Conservation (phyloP, 306 rosid species). For the Medicago arabica region DNA sequence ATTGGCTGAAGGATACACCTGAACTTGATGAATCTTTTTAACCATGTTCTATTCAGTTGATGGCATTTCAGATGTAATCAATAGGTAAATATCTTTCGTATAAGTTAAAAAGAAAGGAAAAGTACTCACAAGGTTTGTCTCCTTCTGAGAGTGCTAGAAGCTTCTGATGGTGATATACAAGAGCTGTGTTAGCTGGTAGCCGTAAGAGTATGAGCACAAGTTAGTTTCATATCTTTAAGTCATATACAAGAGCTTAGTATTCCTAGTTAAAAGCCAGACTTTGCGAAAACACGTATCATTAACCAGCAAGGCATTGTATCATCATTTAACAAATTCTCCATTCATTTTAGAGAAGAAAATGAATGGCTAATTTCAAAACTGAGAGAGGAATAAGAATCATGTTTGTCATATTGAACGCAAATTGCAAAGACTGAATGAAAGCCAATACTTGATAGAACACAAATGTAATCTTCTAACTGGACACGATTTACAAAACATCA, state of each 20-base stretch:
- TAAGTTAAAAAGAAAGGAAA: slow-evolving; percentile 25
- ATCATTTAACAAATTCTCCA: slow-evolving; percentile 3
- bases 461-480: slow-evolving; percentile 21
- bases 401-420: background rate
- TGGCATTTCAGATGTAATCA: slow-evolving; percentile 28
- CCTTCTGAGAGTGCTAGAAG: slow-evolving; percentile 91
- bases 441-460: background rate
- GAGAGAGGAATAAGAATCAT: background rate
- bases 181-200: slow-evolving; percentile 85
- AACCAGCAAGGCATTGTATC: background rate
- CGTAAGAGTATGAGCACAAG: slow-evolving; percentile 23
- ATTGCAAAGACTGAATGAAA: background rate
- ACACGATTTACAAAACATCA: slow-evolving; percentile 1
- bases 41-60: background rate
- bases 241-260: slow-evolving; percentile 8
- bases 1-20: background rate
- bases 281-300: background rate
- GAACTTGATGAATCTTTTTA: background rate
- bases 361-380: slow-evolving; percentile 10
- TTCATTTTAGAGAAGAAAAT: slow-evolving; percentile 22
- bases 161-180: slow-evolving; percentile 86
- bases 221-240: slow-evolving; percentile 41
- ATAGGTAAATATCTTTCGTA: slow-evolving; percentile 1
- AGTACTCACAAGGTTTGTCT: slow-evolving; percentile 90
- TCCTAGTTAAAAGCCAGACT: slow-evolving; percentile 8